phyloP scores from a whole-genome alignment of 139 green algal species.

The Astrephomene gubernaculifera region DNA sequence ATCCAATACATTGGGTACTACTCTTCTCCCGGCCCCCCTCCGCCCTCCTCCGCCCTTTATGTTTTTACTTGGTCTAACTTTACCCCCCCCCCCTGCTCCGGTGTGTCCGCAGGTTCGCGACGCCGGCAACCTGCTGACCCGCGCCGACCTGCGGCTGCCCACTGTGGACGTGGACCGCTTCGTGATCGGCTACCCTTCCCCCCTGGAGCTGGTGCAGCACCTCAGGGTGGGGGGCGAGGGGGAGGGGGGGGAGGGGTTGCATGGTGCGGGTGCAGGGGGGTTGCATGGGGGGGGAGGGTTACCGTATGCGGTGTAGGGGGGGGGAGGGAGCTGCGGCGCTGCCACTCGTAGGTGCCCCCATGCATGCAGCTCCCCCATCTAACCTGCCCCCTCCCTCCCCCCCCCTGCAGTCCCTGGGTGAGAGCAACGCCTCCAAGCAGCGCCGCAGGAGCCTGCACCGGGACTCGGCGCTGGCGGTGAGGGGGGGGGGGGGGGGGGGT shows the following conservation, averaged over 20 bases:
- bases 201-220: conserved; percentile 71
- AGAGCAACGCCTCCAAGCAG: conserved; percentile 74
- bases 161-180: conserved; percentile 81
- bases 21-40: not conserved
- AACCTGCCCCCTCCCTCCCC: not conserved
- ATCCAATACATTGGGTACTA: not conserved
- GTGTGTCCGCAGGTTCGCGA: conserved; percentile 70
- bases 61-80: too few species aligned
- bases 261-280: not conserved
- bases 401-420: conserved; percentile 68
- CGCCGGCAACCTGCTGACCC: conserved; percentile 79
- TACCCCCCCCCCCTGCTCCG: not conserved
- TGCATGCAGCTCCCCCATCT: not conserved
- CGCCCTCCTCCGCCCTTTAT: not conserved
- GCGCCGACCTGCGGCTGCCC: conserved; percentile 74
- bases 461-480: conserved; percentile 68
- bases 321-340: not conserved
- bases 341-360: not conserved
- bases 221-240: conserved; percentile 45
- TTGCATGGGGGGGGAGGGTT: not conserved
- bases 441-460: conserved; percentile 58
- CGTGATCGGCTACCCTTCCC: conserved; percentile 53
- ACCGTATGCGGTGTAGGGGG: not conserved
- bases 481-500: not conserved
- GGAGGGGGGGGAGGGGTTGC: not conserved